Evolutionary conservation across 345 rosid species (phyloP).

Genomic region (Syzygium aqueum): DNA sequence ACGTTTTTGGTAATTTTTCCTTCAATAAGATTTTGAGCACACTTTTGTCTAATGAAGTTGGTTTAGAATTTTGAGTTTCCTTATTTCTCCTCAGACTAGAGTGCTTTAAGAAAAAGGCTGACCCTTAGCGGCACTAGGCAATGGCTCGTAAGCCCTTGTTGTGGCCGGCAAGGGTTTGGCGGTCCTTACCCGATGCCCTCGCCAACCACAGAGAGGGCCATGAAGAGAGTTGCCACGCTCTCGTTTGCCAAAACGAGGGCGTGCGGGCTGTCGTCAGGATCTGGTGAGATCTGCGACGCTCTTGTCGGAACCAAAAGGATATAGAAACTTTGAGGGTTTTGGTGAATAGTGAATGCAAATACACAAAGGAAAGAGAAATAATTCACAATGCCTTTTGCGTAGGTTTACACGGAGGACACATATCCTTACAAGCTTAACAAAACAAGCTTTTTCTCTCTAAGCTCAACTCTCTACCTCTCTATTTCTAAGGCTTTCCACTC

Average conservation of each 20-base stretch:
- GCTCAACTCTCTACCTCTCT: background rate
- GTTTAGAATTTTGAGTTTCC: background rate
- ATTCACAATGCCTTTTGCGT: background rate
- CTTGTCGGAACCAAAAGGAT: background rate
- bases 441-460: background rate
- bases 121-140: too few relatives aligned
- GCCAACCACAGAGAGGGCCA: background rate
- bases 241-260: too few relatives aligned
- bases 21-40: background rate
- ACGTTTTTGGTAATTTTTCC: too few relatives aligned
- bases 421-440: background rate
- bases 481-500: background rate
- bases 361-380: background rate
- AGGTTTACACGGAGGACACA: background rate
- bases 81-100: background rate
- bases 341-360: background rate
- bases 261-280: accelerated
- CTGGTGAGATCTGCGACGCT: background rate
- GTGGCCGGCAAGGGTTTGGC: accelerated
- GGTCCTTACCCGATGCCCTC: background rate
- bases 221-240: background rate
- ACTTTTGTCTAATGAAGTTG: background rate
- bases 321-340: background rate
- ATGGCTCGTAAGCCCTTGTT: background rate
- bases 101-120: background rate